Evolutionary conservation across 2,329 filamentous ascomycete genomes (phyloP).

Genomic region (Verticillium klebahnii): DNA sequence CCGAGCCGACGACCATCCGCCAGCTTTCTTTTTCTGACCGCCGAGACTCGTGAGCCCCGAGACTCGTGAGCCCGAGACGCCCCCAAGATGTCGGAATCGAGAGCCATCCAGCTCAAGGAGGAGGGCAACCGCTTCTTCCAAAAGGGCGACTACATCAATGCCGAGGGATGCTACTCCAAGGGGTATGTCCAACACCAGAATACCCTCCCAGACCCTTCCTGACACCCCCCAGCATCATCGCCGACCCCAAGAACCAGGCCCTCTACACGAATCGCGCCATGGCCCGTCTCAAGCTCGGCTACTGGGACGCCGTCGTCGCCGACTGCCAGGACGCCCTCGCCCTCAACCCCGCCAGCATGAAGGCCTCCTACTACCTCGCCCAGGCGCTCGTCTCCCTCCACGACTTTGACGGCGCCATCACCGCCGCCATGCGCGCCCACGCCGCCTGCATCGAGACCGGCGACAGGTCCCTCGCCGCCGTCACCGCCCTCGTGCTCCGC

Average conservation of each 20-base stretch:
- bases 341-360: slow-evolving; percentile 64
- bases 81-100: slow-evolving; percentile 15
- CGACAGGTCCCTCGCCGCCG: slow-evolving; percentile 63
- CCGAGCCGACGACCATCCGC: no score
- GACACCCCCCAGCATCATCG: slow-evolving; percentile 56
- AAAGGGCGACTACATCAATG: slow-evolving; percentile 57
- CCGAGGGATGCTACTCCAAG: slow-evolving; percentile 68
- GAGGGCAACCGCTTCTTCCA: slow-evolving; percentile 64
- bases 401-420: slow-evolving; percentile 68
- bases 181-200: slow-evolving; percentile 45
- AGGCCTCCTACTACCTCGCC: slow-evolving; percentile 78
- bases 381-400: slow-evolving; percentile 76
- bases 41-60: no score
- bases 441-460: slow-evolving; percentile 57
- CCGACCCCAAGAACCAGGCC: slow-evolving; percentile 70
- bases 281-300: slow-evolving; percentile 67
- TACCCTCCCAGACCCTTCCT: not conserved
- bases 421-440: slow-evolving; percentile 69
- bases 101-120: slow-evolving; percentile 41
- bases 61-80: no score
- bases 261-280: slow-evolving; percentile 90
- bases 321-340: slow-evolving; percentile 75
- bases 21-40: no score
- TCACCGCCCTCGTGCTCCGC: slow-evolving; percentile 69
- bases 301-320: slow-evolving; percentile 69